phyloP scores from a whole-genome alignment of 345 rosid genomes.

The Arabis alpina region DNA sequence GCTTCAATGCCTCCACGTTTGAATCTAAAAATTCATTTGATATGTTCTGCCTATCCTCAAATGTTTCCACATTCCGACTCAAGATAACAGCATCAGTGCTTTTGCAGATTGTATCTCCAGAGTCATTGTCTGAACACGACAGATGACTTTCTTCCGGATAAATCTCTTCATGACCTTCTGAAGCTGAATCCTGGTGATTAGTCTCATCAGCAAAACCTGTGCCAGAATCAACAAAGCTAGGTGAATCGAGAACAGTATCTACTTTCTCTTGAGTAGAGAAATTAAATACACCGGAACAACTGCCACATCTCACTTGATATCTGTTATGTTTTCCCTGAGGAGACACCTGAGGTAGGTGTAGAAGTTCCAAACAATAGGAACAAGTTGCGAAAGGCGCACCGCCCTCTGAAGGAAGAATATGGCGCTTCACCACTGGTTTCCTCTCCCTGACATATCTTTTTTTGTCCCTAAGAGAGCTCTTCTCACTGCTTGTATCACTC shows the following conservation, averaged over 20 bases:
- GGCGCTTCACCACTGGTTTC: conserved; percentile 53
- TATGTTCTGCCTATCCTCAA: conserved; percentile 33
- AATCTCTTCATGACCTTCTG: conserved; percentile 34
- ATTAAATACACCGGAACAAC: conserved; percentile 65
- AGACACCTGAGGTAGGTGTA: conserved; percentile 79
- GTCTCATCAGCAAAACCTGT: conserved; percentile 27
- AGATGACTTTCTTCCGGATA: conserved; percentile 21
- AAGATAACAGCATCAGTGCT: conserved; percentile 35
- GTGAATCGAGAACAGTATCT: conserved; percentile 47
- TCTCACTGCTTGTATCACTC: conserved; percentile 53
- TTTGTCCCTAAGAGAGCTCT: conserved; percentile 40
- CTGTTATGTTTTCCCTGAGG: conserved; percentile 52
- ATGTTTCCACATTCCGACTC: conserved; percentile 34
- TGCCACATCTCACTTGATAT: conserved; percentile 75
- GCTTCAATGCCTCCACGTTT: conserved; percentile 17
- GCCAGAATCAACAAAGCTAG: conserved; percentile 15
- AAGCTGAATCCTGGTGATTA: conserved; percentile 35
- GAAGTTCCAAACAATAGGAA: conserved; percentile 55
- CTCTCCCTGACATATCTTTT: conserved; percentile 48
- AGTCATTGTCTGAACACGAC: conserved; percentile 27
- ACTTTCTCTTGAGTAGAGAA: conserved; percentile 53
- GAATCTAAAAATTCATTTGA: conserved; percentile 15
- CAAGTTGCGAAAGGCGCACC: conserved; percentile 84
- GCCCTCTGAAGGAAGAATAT: conserved; percentile 70
- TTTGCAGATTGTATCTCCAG: conserved; percentile 28